Evolutionary conservation across 345 rosid genomes (phyloP), one percentile per base, ranked within the genome.

Genomic region (Citrus glauca): DNA sequence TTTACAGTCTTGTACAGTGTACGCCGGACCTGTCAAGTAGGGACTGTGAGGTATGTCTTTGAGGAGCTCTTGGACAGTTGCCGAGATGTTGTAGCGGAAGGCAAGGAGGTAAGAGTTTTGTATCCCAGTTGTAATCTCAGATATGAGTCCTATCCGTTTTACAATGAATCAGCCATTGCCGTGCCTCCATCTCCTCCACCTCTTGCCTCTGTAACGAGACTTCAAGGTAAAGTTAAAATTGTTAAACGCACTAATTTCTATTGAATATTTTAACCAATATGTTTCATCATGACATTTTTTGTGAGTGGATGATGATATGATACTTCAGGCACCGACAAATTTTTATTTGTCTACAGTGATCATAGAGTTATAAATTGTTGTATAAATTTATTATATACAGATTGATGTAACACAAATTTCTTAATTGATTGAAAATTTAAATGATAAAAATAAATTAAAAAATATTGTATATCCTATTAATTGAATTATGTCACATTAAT

Each of bases 1-100:
- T 91, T 20, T 91, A 81, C 77, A 69, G 73, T 17, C 88, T 91
- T 0, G 84, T 56, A 1, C 89, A 91, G 86, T 91, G 96, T 77
- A 86, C 85, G 2, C 90, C 84, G 8, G 92, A 90, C 78, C 45
- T 90, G 53, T 32, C 60, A 14, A 10, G 4, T 2, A 22, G 10
- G 6, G 48, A 73, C 16, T 86, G 85, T 27, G 22, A 14, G 13
- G 3, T 13, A 25, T 86, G 87, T 37, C 77, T 84, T 9, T 59
- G 19, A 9, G n/a, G 22, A 1, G 81, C 85, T n/a, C 40, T 75
- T 9, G 69, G 68, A 0, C 1, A 2, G 4, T 33, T 79, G 61
- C 81, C 75, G 5, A 1, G 0, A 6, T 78, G 75, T 62, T 75
- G 77, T 69, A n/a, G 24, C 1, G 76, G 77, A 32, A 83, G 14